Percentiles rank a stretch among this genome's conserved stretches.
phyloP scores from a whole-genome alignment of 441 rosid genomes.

The Populus hybrid region DNA sequence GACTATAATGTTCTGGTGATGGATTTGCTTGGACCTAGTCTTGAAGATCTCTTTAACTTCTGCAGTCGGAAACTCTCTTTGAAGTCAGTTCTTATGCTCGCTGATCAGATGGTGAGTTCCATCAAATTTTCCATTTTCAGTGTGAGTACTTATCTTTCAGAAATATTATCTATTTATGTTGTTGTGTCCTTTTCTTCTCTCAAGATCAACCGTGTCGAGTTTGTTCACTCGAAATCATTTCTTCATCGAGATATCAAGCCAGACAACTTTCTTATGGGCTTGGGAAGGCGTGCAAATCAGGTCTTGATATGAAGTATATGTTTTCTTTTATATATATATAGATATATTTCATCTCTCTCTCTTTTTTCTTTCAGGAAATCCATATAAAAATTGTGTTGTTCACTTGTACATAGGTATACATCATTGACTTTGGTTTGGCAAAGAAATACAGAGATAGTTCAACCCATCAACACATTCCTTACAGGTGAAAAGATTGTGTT shows the following conservation, averaged over 20 bases:
- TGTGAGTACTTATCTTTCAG: constrained; percentile 11
- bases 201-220: constrained; percentile 92
- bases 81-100: constrained; percentile 96
- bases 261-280: constrained; percentile 94
- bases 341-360: background rate
- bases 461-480: constrained; percentile 91
- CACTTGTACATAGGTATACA: constrained; percentile 56
- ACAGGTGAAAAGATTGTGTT: constrained; percentile 48
- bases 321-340: background rate
- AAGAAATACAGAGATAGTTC: constrained; percentile 91
- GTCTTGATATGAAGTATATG: constrained; percentile 33
- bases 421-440: constrained; percentile 95
- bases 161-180: constrained; percentile 1
- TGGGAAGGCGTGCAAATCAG: constrained; percentile 98
- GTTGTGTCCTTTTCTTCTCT: constrained; percentile 3
- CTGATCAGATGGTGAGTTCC: constrained; percentile 84
- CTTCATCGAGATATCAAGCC: constrained; percentile 98
- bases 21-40: constrained; percentile 98
- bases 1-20: constrained; percentile 93
- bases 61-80: constrained; percentile 92
- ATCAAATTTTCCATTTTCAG: background rate
- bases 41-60: constrained; percentile 94
- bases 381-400: constrained; percentile 6
- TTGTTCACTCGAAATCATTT: constrained; percentile 83
- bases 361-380: background rate